Base-by-base conservation (phyloP, 345 rosid species). In the Draba incana region DNA sequence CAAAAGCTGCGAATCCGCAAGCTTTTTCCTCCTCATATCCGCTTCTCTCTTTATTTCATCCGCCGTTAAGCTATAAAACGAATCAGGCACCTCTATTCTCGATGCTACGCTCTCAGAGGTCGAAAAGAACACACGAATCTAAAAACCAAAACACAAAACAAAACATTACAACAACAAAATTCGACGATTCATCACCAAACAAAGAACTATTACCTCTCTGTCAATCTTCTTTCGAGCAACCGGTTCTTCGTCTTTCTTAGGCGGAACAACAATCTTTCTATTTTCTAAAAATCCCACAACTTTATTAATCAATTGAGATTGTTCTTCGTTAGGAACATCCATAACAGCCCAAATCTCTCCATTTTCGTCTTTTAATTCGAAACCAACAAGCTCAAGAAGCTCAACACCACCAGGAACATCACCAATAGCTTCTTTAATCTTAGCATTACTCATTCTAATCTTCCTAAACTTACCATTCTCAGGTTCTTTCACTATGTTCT, bases 41-140 rank as follows among this genome's bases (percentile, higher is more conserved):
- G 96, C 86, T 75, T 91, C 99, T 75, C 95, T 78, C 75, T 82
- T 88, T 30, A 91, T 20, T 80, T 91, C 99, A 9, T 78, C 88
- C n/a, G 57, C 37, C 5, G 96, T 81, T n/a, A 91, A 92, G 31
- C 79, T 87, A 71, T 94, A 89, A 71, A 94, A 94, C 53, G 96
- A 87, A 52, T 87, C 97, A 53, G 99, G 99, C 44, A 94, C 71
- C 87, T 83, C 86, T 46, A 94, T 94, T 81, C 62, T 91, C 39
- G 95, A 88, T 13, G 97, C 99, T 66, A 84, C 81, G 15, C 74
- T 94, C 77, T 89, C 96, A 24, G 94, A 83, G 31, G 89, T 96
- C 2, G 97, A 78, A 69, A 94, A 88, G 76, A 87, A 94, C 14
- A 89, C 96, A 70, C 82, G 83, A 43, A 82, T 84, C 99, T 93